These are phyloP conservation scores for Zymoseptoria ardabiliae DNA, from an alignment of 2,329 filamentous ascomycete species.

Conservation along the genomic window DNA sequence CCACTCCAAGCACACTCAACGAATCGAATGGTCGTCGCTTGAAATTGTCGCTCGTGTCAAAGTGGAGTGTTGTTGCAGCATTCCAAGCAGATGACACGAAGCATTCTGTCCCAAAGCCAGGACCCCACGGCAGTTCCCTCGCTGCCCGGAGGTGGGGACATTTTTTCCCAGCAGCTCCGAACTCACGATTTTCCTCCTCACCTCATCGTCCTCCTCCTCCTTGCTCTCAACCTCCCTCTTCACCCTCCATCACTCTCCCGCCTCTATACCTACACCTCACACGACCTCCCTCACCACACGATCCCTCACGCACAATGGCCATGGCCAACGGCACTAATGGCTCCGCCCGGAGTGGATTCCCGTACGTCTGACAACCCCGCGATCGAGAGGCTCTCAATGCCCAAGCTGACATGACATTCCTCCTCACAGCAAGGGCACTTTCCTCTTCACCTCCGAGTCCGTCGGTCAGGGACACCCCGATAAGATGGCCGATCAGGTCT, in stretches of 20 bases:
- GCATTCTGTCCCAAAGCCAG: background rate
- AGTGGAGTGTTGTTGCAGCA: background rate
- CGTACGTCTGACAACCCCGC: background rate
- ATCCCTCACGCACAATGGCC: background rate
- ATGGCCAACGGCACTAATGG: background rate
- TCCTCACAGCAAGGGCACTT: constrained; percentile 16
- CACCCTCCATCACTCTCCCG: background rate
- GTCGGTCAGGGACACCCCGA: constrained; percentile 37
- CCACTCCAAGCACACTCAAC: background rate
- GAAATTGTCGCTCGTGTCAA: background rate
- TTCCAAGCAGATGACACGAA: background rate
- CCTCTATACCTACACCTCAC: background rate
- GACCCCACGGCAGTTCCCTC: background rate
- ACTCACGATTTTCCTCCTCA: background rate
- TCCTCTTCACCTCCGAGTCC: constrained; percentile 45
- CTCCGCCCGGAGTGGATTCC: background rate
- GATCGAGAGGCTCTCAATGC: background rate
- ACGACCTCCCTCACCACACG: background rate
- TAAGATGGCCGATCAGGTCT: constrained; percentile 70
- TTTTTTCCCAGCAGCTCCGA: background rate
- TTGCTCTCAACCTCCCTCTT: background rate
- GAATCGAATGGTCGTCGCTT: too few species aligned
- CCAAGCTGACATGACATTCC: constrained; percentile 6
- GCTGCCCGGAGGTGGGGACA: background rate
- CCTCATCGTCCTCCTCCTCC: background rate